Conservation (phyloP, 176 grass and related monocot species). For the Microstegium vimineum region DNA sequence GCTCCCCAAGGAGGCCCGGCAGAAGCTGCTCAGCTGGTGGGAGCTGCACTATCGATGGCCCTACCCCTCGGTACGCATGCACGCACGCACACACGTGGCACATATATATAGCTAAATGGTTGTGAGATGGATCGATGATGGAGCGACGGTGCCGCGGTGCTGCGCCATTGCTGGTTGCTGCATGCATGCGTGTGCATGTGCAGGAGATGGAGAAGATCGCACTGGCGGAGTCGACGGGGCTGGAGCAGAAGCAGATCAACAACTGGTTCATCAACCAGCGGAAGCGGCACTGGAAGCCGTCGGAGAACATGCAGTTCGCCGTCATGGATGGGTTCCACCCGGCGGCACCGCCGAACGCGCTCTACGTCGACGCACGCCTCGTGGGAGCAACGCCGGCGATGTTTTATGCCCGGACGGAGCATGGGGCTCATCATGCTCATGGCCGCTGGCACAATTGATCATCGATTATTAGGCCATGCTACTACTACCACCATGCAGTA, state of each 20-base stretch:
- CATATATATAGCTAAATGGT: background rate
- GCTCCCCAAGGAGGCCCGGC: conserved; percentile 43
- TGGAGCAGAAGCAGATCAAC: conserved; percentile 56
- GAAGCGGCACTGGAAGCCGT: conserved; percentile 56
- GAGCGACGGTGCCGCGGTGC: background rate
- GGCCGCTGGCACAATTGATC: conserved; percentile 12
- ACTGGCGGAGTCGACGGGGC: conserved; percentile 36
- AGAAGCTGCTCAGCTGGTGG: conserved; percentile 49
- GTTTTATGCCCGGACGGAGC: background rate
- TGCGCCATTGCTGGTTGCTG: background rate
- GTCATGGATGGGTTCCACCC: conserved; percentile 33
- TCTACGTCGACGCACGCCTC: conserved; percentile 16
- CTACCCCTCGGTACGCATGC: conserved; percentile 31
- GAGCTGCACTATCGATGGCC: conserved; percentile 43
- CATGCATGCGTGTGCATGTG: background rate
- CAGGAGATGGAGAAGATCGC: conserved; percentile 49
- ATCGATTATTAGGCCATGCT: background rate
- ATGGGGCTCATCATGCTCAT: background rate
- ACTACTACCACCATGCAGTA: background rate
- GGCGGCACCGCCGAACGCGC: background rate
- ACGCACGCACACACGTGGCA: no score
- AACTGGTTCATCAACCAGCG: conserved; percentile 60
- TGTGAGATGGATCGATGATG: background rate
- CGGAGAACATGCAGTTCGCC: conserved; percentile 46
- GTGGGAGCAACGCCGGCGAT: conserved; percentile 5